A percentile compares a stretch with the other conserved stretches of the same genome.
These are phyloP conservation scores for Tuber melanosporum DNA, from an alignment of 495 filamentous ascomycete species.

Conservation along the genomic window DNA sequence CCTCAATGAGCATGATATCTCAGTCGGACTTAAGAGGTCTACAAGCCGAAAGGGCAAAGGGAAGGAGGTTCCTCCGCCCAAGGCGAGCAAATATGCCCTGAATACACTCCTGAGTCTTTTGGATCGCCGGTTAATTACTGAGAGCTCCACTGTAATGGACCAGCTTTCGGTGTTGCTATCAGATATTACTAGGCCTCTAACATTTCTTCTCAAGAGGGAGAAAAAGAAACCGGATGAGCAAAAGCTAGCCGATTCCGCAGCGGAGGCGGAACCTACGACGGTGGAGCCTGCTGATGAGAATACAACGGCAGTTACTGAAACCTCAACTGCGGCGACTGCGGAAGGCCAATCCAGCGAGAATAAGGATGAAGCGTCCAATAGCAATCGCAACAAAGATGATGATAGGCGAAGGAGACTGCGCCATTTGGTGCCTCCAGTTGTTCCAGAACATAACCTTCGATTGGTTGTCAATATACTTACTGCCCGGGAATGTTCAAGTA, in stretches of 20 bases:
- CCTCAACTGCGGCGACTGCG: conserved; percentile 28
- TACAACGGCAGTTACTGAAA: conserved; percentile 27
- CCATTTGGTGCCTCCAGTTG: conserved; percentile 70
- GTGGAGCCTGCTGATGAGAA: conserved; percentile 33
- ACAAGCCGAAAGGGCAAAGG: conserved; percentile 77
- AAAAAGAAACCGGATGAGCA: conserved; percentile 63
- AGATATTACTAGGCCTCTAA: conserved; percentile 80
- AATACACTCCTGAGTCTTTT: conserved; percentile 83
- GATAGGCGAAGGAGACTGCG: conserved; percentile 65
- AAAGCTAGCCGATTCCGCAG: conserved; percentile 44
- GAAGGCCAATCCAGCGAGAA: conserved; percentile 33
- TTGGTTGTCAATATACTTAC: conserved; percentile 93
- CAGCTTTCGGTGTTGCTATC: conserved; percentile 78
- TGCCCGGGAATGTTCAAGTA: conserved; percentile 89
- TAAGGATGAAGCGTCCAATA: conserved; percentile 44
- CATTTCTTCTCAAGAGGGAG: conserved; percentile 72
- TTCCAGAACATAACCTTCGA: conserved; percentile 83
- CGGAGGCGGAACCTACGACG: conserved; percentile 36
- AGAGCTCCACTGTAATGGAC: conserved; percentile 93
- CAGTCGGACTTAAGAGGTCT: conserved; percentile 64
- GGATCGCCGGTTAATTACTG: conserved; percentile 86
- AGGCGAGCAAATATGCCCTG: conserved; percentile 79
- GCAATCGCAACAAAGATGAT: conserved; percentile 47
- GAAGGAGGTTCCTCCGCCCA: conserved; percentile 61
- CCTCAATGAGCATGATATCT: conserved; percentile 86